Base-by-base conservation (phyloP, 1,139 yeast genomes). In the Saccharomycopsis hybrid region DNA sequence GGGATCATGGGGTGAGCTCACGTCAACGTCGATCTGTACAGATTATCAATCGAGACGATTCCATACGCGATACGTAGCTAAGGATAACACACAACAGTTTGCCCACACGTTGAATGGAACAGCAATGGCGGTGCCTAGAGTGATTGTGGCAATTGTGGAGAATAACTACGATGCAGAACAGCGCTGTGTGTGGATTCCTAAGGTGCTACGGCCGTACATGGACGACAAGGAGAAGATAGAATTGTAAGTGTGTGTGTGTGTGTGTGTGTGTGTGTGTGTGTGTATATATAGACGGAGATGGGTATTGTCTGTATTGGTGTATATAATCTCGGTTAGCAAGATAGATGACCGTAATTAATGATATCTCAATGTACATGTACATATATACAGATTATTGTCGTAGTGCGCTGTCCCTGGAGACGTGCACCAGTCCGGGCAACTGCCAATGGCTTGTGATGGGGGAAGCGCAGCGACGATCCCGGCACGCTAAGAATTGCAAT, bases 81-180 rank as follows among this genome's bases (percentile, higher is more conserved):
- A 54, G 0, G 68, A 68, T 5, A 65, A 71, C 33, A 67, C 72
- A 50, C 56, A 68, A 37, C 68, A 71, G 44, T 86, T 75, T 60
- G 88, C 79, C 0, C 89, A 87, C 57, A 94, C 98, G 0, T 71
- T 94, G 46, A 94, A 94, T 58, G 99, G 97, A 29, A 94, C 99
- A 0, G 96, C 96, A 3, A 76, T 89, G 77, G 98, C 98, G 0
- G 84, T 92, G 9, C 99, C 99, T 1, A 71, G 99, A 54, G 83
- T 90, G 1, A 81, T 92, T 28, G 76, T 90, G 29, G 97, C 98
- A 2, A 74, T 94, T 24, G 68, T 92, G 3, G 99, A 94, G 65
- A 94, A 85, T 61, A 76, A 76, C 59, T 92, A 85, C 62, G 85
- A 90, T 55, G 76, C 80, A 0, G 64, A 59, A 5, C 72, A 76